phyloP scores from a whole-genome alignment of 2,329 filamentous ascomycete species.

The Pseudogymnoascus sp. region DNA sequence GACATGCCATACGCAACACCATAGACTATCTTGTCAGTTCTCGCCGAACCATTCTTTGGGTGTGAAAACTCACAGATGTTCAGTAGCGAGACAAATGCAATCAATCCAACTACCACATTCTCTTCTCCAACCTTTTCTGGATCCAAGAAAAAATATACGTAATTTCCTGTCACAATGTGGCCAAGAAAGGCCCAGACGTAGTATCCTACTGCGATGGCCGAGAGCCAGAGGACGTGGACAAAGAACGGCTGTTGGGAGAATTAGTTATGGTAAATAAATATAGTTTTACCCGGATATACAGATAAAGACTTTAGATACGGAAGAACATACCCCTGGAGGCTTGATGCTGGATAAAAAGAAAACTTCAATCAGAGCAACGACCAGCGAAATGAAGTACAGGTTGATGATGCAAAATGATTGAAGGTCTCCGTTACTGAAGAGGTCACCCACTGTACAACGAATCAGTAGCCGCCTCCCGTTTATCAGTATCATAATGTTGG shows the following conservation, averaged over 20 bases:
- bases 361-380: constrained; percentile 28
- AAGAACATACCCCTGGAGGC: constrained; percentile 23
- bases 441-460: constrained; percentile 14
- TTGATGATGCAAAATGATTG: constrained; percentile 22
- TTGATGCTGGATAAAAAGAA: constrained; percentile 28
- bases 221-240: constrained; percentile 20
- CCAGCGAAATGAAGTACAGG: constrained; percentile 23
- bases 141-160: constrained; percentile 28
- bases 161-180: constrained; percentile 21
- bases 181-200: constrained; percentile 27
- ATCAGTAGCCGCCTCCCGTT: constrained; percentile 12
- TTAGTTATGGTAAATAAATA: background rate
- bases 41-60: background rate
- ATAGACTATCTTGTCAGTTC: constrained; percentile 15
- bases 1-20: constrained; percentile 19
- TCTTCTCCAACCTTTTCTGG: constrained; percentile 23
- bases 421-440: constrained; percentile 20
- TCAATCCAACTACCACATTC: constrained; percentile 18
- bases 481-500: background rate
- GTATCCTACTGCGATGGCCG: constrained; percentile 21
- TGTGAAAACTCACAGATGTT: constrained; percentile 20
- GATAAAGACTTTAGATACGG: background rate
- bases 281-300: no score
- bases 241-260: constrained; percentile 18
- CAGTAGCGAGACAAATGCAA: constrained; percentile 17